A percentile compares a stretch with the other conserved stretches of the same genome.
These are phyloP conservation scores for Lipomyces sp. DNA, from an alignment of 805 yeast genomes.

Conservation along the genomic window DNA sequence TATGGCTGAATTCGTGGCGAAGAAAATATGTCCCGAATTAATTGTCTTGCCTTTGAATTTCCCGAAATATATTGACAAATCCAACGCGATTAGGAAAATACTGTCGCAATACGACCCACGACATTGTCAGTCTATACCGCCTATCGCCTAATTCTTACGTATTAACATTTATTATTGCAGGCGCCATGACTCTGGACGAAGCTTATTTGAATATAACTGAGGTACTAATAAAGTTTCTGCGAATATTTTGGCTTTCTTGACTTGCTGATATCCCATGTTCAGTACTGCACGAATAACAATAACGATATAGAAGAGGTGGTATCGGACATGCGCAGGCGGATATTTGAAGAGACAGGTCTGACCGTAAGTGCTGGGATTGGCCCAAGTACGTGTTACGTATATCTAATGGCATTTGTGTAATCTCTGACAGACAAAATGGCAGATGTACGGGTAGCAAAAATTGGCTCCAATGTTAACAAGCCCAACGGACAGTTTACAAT, in stretches of 20 bases:
- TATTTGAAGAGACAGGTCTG: conserved; percentile 58
- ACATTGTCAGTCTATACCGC: conserved; percentile 44
- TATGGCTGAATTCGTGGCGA: conserved; percentile 82
- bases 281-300: conserved; percentile 39
- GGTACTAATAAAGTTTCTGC: background rate
- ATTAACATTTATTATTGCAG: conserved; percentile 2
- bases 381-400: conserved; percentile 53
- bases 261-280: conserved; percentile 41
- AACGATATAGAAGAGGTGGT: conserved; percentile 41
- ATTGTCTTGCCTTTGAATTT: conserved; percentile 73
- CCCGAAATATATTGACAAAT: conserved; percentile 66
- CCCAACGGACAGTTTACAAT: conserved; percentile 41
- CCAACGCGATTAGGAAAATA: conserved; percentile 65
- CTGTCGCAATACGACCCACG: conserved; percentile 53
- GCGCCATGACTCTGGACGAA: conserved; percentile 69
- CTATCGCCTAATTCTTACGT: background rate
- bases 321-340: conserved; percentile 48
- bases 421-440: background rate
- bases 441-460: conserved; percentile 40
- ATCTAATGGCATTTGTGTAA: background rate
- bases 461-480: conserved; percentile 40
- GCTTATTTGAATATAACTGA: conserved; percentile 39
- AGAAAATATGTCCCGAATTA: conserved; percentile 66
- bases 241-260: conserved; percentile 82
- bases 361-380: conserved; percentile 81